A percentile compares a stretch with the other conserved stretches of the same genome.
Evolutionary conservation across 225 moss, liverwort and hornwort genomes (phyloP).

Genomic region (Sphagnum contortum): DNA sequence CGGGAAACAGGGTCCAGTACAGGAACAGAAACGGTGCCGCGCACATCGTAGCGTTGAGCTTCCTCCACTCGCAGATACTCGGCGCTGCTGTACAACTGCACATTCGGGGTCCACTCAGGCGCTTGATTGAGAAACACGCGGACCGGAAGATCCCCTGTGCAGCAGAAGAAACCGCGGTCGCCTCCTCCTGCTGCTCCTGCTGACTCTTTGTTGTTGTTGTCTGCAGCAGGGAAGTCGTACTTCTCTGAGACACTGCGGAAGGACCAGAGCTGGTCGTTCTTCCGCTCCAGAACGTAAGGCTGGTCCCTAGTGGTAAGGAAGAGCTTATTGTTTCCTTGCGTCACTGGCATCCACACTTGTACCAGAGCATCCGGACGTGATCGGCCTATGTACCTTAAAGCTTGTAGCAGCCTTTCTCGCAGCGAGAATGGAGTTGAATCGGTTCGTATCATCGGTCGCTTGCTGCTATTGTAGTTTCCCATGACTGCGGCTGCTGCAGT

Average conservation of each 20-base stretch:
- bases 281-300: conserved; percentile 54
- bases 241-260: conserved; percentile 68
- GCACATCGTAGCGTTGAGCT: conserved; percentile 69
- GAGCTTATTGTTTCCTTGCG: conserved; percentile 31
- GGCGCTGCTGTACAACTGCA: conserved; percentile 72
- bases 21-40: conserved; percentile 85
- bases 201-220: no score
- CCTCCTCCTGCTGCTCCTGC: conserved; percentile 1
- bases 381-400: conserved; percentile 33
- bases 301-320: conserved; percentile 67
- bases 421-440: neutral
- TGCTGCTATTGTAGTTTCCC: no score
- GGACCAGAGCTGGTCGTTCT: conserved; percentile 47
- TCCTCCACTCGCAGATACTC: conserved; percentile 84
- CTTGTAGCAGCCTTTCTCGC: conserved; percentile 36
- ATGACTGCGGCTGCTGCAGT: no score
- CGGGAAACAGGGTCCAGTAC: conserved; percentile 66
- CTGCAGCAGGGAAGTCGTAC: conserved; percentile 48
- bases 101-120: conserved; percentile 97
- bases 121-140: conserved; percentile 64
- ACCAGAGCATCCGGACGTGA: conserved; percentile 41
- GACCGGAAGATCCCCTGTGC: conserved; percentile 56
- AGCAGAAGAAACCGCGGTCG: conserved; percentile 43
- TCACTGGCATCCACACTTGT: conserved; percentile 86
- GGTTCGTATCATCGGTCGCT: no score